Conservation (phyloP, 441 rosid genomes). For the Adansonia madagascariensis region DNA sequence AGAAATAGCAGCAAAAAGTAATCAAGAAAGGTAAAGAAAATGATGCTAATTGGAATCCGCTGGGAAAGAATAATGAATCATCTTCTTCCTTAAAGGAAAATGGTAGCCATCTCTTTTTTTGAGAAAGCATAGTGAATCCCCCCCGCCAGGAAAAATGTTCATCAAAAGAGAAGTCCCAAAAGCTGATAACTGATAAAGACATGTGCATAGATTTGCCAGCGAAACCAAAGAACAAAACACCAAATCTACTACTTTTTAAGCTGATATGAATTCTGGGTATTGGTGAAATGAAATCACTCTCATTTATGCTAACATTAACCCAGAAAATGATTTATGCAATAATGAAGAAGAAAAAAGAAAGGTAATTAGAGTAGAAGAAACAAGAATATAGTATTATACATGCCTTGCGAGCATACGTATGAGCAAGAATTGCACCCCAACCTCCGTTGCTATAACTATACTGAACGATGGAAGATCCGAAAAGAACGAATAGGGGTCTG, state of each 20-base stretch:
- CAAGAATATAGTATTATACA: background rate
- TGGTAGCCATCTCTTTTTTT: background rate
- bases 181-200: background rate
- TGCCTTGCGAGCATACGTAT: slow-evolving; percentile 77
- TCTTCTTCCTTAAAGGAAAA: background rate
- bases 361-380: background rate
- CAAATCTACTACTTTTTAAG: background rate
- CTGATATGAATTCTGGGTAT: slow-evolving; percentile 1
- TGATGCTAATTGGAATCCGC: background rate
- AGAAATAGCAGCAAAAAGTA: background rate
- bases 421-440: slow-evolving; percentile 79
- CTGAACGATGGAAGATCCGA: slow-evolving; percentile 88
- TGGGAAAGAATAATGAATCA: background rate
- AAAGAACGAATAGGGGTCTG: slow-evolving; percentile 76
- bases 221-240: background rate
- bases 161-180: background rate
- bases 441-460: slow-evolving; percentile 55
- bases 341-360: slow-evolving; percentile 2
- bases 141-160: slow-evolving; percentile 10
- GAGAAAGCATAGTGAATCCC: slow-evolving; percentile 18
- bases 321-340: background rate
- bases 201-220: background rate
- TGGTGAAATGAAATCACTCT: background rate
- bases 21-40: background rate
- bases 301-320: background rate